Base-by-base conservation (phyloP, 805 yeast genomes). In the Torulaspora delbrueckii region DNA sequence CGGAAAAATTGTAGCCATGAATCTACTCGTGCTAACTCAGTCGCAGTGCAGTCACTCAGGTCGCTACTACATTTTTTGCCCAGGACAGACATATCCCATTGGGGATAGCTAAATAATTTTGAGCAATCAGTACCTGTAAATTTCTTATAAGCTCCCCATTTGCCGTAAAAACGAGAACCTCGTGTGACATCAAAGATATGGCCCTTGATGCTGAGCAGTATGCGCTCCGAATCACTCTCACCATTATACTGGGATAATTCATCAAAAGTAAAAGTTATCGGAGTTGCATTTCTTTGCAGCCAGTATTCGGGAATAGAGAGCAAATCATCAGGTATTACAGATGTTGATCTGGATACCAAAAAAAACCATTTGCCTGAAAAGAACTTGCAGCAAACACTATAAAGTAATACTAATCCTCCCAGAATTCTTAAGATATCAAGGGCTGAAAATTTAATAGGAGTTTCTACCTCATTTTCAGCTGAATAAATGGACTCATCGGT, bases 111-210 rank as follows among this genome's bases (percentile, higher is more conserved):
- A 40, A 58, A 53, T 5, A 48, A 30, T 18, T 50, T 56, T 5
- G 60, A 55, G 40, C 62, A 58, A 39, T 58, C 62, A 5, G 49
- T 47, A 14, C 60, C 62, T 10, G 57, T 50, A 39, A 56, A 56
- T 30, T 54, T 55, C 30, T 40, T 45, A 35, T 58, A 58, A 2
- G 60, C 47, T 8, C 62, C 62, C 53, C 58, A 53, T 30, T 50
- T 52, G 9, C 62, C 62, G 33, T 58, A 58, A 41, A 56, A 48
- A 5, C 48, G 36, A 4, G 52, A 36, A 6, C 57, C 51, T 12
- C 47, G 38, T 8, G 59, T 50, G 10, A 58, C 62, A 45, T 58
- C 62, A 40, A 55, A 58, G 10, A 58, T 57, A 28, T 51, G 50
- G 3, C 59, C 58, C 22, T 50, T 51, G 14, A 58, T 43, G 41